Evolutionary conservation across 2,329 filamentous ascomycete genomes (phyloP), one percentile per base, ranked within the genome.

Genomic region (Amphichorda felina): DNA sequence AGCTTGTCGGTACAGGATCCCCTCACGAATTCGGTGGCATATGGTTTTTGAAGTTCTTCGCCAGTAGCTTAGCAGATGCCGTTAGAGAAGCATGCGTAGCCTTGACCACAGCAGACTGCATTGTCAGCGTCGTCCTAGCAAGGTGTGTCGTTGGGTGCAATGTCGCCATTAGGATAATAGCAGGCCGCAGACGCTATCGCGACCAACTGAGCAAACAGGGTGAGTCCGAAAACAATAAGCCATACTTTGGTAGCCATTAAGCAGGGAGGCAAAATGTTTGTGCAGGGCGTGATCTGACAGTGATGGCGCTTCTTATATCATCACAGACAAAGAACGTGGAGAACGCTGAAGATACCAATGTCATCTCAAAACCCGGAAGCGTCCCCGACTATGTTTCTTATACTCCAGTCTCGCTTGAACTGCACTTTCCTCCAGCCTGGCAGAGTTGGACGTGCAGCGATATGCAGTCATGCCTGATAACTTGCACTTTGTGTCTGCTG

Each of bases 41-140:
- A 44, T 1, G 38, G 35, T 33, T 47, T 43, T 15, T 41, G 37
- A 8, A 50, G 28, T 35, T 48, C 44, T 5, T 45, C 34, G 1
- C 41, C 51, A 2, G 49, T 53, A 4, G 51, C 43, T 43, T 45
- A 38, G 41, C 57, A 61, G 5, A 60, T 42, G 18, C 44, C 45
- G 39, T 56, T 57, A 21, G 46, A 51, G 3, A 57, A 42, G 37
- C 57, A 61, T 1, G 55, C 56, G 31, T 52, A 58, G 7, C 52
- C 54, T n/a, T 49, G 47, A 3, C 53, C 53, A 38, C 56, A 60
- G 41, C 56, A 60, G 1, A 46, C 40, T 0, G 56, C 50, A 19
- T 54, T 41, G 2, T 36, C 35, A 2, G 44, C 49, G 26, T 40
- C 43, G 31, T 48, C 42, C 7, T 32, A 39, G 40, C 56, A 61